phyloP scores from a whole-genome alignment of 2,329 filamentous ascomycete species.

The Sporothrix dimorphospora region DNA sequence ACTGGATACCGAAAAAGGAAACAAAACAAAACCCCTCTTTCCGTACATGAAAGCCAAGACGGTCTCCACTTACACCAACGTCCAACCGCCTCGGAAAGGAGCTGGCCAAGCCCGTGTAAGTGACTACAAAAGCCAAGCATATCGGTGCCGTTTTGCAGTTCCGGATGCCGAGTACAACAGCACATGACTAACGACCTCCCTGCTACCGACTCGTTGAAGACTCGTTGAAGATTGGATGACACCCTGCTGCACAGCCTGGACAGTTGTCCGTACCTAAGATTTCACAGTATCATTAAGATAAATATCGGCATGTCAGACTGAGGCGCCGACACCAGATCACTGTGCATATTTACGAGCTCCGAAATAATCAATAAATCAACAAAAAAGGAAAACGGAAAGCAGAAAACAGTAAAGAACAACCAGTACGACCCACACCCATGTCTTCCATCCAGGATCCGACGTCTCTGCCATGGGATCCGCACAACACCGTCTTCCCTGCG shows the following conservation, averaged over 20 bases:
- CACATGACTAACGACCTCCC: neutral
- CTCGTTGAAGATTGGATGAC: neutral
- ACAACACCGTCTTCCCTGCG: conserved; percentile 6
- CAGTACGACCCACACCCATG: neutral
- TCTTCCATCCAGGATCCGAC: neutral
- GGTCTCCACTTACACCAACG: neutral
- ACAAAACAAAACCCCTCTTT: neutral
- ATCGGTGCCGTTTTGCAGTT: neutral
- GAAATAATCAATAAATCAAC: neutral
- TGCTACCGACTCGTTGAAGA: neutral
- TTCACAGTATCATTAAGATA: neutral
- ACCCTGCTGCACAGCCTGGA: too few species aligned
- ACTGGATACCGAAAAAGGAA: neutral
- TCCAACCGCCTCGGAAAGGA: neutral
- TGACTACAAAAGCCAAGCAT: neutral
- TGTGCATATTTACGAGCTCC: neutral
- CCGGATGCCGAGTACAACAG: neutral
- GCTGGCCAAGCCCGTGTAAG: neutral
- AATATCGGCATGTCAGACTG: neutral
- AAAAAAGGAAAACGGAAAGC: too few species aligned
- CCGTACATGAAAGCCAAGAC: neutral
- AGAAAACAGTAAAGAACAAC: too few species aligned
- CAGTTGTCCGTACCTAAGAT: neutral
- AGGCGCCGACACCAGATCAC: neutral
- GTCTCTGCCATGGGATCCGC: conserved; percentile 13